phyloP scores from a whole-genome alignment of 345 rosid genomes.

The Jatropha curcas region DNA sequence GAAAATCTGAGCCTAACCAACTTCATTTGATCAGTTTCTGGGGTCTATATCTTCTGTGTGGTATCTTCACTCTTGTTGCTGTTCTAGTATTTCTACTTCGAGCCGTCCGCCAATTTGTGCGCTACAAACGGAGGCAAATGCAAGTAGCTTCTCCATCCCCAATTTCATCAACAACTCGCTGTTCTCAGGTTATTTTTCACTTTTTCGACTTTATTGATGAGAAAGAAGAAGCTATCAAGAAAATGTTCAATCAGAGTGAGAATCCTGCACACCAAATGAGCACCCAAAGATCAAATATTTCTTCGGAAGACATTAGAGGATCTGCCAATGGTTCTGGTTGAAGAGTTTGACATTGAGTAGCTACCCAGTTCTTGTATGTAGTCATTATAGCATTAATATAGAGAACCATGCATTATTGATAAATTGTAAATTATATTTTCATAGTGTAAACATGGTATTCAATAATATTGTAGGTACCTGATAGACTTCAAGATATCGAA shows the following conservation, averaged over 20 bases:
- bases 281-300: constrained; percentile 16
- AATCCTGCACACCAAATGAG: constrained; percentile 31
- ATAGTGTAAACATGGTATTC: too few species aligned
- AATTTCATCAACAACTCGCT: constrained; percentile 26
- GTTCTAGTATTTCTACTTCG: constrained; percentile 49
- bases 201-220: constrained; percentile 74
- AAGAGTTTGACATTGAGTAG: background rate
- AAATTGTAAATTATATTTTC: background rate
- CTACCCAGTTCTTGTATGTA: background rate
- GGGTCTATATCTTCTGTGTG: constrained; percentile 73
- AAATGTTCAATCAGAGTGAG: constrained; percentile 47
- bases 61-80: constrained; percentile 45
- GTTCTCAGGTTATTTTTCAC: constrained; percentile 41
- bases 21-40: constrained; percentile 73
- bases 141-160: constrained; percentile 20
- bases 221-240: constrained; percentile 84
- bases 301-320: constrained; percentile 7
- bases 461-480: too few species aligned
- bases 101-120: constrained; percentile 51
- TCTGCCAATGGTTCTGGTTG: background rate
- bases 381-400: background rate
- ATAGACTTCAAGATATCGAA: too few species aligned
- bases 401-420: background rate
- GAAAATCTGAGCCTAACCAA: constrained; percentile 44
- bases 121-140: constrained; percentile 48